phyloP scores from a whole-genome alignment of 2,329 filamentous ascomycete species.

The Achaetomium macrosporum region DNA sequence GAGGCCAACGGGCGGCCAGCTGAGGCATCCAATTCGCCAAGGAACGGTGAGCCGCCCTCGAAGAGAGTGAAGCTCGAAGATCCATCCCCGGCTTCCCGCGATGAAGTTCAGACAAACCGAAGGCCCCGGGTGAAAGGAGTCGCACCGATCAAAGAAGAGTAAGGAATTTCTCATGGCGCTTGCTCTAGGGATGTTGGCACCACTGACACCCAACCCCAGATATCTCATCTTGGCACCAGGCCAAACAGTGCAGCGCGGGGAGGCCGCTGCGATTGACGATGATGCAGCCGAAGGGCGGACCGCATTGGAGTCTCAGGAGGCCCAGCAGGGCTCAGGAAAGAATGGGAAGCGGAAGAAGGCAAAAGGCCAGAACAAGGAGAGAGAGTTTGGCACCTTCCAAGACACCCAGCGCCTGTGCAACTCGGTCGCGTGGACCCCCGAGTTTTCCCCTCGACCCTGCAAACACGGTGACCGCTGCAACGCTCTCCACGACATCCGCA shows the following conservation, averaged over 20 bases:
- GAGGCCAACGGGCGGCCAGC: slow-evolving; percentile 14
- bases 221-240: slow-evolving; percentile 37
- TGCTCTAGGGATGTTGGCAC: not conserved
- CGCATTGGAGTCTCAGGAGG: slow-evolving; percentile 21
- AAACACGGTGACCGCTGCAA: slow-evolving; percentile 75
- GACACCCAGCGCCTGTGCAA: slow-evolving; percentile 75
- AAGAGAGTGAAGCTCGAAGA: slow-evolving; percentile 55
- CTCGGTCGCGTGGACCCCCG: slow-evolving; percentile 62
- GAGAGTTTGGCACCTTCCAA: slow-evolving; percentile 72
- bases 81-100: slow-evolving; percentile 7
- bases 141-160: slow-evolving; percentile 67
- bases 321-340: slow-evolving; percentile 25
- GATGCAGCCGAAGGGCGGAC: slow-evolving; percentile 44
- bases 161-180: not conserved
- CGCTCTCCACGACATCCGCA: slow-evolving; percentile 75
- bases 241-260: slow-evolving; percentile 20
- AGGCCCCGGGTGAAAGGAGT: slow-evolving; percentile 45
- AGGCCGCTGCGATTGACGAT: slow-evolving; percentile 35
- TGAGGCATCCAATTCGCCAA: slow-evolving; percentile 22
- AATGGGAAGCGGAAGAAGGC: slow-evolving; percentile 42
- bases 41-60: slow-evolving; percentile 29
- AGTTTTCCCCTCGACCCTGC: slow-evolving; percentile 78
- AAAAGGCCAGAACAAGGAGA: slow-evolving; percentile 73
- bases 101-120: slow-evolving; percentile 19
- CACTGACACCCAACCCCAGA: slow-evolving; percentile 26